Evolutionary conservation across 306 rosid genomes (phyloP).

Genomic region (Cotoneaster glaucophyllus): DNA sequence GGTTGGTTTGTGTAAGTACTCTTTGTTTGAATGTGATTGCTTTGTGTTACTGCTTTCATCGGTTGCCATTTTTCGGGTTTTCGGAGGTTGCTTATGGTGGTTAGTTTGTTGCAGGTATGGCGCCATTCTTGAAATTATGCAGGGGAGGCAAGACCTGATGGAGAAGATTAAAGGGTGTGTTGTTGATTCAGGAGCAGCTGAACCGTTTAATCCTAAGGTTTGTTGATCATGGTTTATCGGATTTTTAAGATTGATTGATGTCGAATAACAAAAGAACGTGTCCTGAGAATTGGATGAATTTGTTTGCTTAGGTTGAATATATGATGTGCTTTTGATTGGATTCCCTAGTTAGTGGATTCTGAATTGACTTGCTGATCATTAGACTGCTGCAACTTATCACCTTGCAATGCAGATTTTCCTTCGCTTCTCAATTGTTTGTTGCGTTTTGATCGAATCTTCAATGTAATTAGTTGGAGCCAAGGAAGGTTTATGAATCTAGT

Average conservation of each 20-base stretch:
- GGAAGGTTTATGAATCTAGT: not conserved
- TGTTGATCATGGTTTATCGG: not conserved
- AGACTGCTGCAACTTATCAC: not conserved
- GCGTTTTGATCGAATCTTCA: not conserved
- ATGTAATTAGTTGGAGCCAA: not conserved
- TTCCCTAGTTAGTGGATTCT: not conserved
- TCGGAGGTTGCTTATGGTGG: not conserved
- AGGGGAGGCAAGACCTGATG: conserved; percentile 38
- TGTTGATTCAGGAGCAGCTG: conserved; percentile 88
- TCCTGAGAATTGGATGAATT: not conserved
- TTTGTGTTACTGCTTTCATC: not conserved
- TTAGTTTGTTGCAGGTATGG: conserved; percentile 55
- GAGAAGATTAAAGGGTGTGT: conserved; percentile 72
- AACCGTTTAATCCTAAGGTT: conserved; percentile 80
- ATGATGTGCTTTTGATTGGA: not conserved
- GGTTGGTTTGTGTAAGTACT: conserved; percentile 89
- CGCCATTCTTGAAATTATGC: conserved; percentile 48
- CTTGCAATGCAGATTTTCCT: not conserved
- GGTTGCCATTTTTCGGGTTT: not conserved
- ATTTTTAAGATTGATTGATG: not conserved
- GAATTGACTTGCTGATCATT: not conserved
- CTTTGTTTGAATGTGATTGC: conserved; percentile 1
- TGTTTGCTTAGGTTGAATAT: not conserved
- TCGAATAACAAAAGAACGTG: not conserved
- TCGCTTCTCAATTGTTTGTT: not conserved